Evolutionary conservation across 1,284 basidiomycete genomes (phyloP).

Genomic region (Fomes fomentarius): DNA sequence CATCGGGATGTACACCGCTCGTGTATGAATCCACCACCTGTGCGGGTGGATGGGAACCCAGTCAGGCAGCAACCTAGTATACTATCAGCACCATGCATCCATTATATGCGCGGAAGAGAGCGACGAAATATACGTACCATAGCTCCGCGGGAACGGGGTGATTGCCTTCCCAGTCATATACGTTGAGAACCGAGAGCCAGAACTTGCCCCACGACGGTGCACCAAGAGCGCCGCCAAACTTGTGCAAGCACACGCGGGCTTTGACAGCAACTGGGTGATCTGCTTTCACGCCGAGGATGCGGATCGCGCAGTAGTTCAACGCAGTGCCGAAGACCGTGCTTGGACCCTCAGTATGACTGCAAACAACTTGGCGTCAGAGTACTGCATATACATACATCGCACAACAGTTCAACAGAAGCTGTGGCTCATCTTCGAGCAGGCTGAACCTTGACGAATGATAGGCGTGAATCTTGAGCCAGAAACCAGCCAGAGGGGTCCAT

Average conservation of each 20-base stretch:
- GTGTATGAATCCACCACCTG: conserved; percentile 98
- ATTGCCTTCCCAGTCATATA: conserved; percentile 95
- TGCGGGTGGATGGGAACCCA: conserved; percentile 94
- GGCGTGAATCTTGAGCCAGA: too few species aligned
- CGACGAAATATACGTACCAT: conserved; percentile 61
- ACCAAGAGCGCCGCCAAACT: conserved; percentile 75
- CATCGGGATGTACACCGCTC: conserved; percentile 91
- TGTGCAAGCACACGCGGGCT: conserved; percentile 79
- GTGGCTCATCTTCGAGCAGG: too few species aligned
- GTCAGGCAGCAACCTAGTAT: conserved; percentile 84
- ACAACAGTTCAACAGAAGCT: too few species aligned
- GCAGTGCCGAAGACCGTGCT: conserved; percentile 96
- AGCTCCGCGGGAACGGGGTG: conserved; percentile 94
- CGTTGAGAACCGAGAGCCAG: conserved; percentile 92
- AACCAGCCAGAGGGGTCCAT: too few species aligned
- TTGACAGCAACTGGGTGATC: conserved; percentile 83
- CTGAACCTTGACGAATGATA: too few species aligned
- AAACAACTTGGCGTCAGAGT: not conserved
- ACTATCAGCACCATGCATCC: not conserved
- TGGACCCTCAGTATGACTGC: conserved; percentile 89
- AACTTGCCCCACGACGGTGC: conserved; percentile 97
- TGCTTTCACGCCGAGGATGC: conserved; percentile 82
- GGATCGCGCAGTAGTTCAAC: conserved; percentile 88
- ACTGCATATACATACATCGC: too few species aligned
- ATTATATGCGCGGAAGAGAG: too few species aligned